Base-by-base conservation (phyloP, 495 filamentous ascomycete species). In the Penicillium arizonense region DNA sequence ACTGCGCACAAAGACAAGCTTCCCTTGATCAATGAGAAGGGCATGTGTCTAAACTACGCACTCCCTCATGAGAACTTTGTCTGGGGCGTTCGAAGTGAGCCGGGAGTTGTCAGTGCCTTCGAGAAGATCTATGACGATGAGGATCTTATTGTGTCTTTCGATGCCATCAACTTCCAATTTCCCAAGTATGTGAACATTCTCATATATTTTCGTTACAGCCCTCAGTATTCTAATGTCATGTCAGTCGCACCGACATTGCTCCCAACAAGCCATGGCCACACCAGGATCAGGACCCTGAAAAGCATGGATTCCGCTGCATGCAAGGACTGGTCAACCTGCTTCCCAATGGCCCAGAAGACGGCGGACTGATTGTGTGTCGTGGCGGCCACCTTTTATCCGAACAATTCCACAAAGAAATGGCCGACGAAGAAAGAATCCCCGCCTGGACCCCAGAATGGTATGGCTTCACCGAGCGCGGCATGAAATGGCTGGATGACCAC, bases 291-390 rank as follows among this genome's bases (percentile, higher is more conserved):
- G 63, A 71, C 43, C 74, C 74, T 7, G 51, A 55, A 5, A 71
- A 72, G 32, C 67, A 59, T 35, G 73, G 73, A 24, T 73, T 79
- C 65, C 61, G 68, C 28, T 77, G 76, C 50, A 58, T 77, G 21
- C 76, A 79, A 51, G 76, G 74, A n/a, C 60, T 79, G 12, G 64
- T 77, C 1, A 79, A 78, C 56, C 62, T 76, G 1, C 50, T 62
- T 9, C 75, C 74, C 23, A 66, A 63, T 48, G 76, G 75, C 0
- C 68, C 73, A 14, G 57, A 73, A 5, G 76, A 79, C 45, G 73
- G 73, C 12, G 73, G 73, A 4, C 65, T 76, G 3, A 70, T 73
- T 33, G 63, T 73, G 13, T 74, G 67, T 50, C 54, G 56, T 9
- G 71, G 69, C 28, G 64, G 55, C 1, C 70, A 74, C 50, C 50